These are phyloP conservation scores for Pestalotiopsis sp. DNA, from an alignment of 2,329 filamentous ascomycete genomes.

Conservation along the genomic window DNA sequence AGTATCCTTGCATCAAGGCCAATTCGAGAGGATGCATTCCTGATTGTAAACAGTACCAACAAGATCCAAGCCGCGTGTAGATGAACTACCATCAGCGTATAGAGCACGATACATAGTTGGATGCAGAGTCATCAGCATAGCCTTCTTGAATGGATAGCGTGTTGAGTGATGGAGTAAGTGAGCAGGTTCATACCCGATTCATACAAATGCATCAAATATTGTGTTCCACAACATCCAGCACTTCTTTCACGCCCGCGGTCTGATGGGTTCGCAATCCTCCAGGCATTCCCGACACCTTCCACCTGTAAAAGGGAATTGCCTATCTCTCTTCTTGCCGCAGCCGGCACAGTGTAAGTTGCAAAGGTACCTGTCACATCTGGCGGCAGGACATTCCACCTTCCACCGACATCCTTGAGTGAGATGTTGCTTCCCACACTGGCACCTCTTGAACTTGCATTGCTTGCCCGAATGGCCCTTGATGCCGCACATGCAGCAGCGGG, in stretches of 20 bases:
- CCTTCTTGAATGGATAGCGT: too few species aligned
- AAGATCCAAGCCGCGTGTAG: too few species aligned
- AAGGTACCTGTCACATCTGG: constrained; percentile 34
- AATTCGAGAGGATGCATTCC: too few species aligned
- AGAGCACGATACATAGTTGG: too few species aligned
- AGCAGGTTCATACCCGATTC: too few species aligned
- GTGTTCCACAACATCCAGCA: background rate
- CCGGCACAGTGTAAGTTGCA: constrained; percentile 40
- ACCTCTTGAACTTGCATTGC: constrained; percentile 36
- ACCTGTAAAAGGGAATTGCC: constrained; percentile 29
- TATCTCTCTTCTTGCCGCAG: constrained; percentile 32
- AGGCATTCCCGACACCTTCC: constrained; percentile 34
- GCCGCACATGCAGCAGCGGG: constrained; percentile 47
- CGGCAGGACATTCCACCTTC: constrained; percentile 37
- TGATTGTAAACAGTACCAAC: too few species aligned
- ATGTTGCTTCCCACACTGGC: constrained; percentile 39
- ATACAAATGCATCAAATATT: too few species aligned
- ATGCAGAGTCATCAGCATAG: too few species aligned
- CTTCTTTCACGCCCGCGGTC: background rate
- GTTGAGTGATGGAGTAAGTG: too few species aligned
- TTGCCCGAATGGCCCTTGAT: constrained; percentile 37
- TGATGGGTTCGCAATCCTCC: constrained; percentile 22
- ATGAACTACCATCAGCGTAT: too few species aligned
- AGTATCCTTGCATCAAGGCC: too few species aligned
- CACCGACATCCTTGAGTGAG: constrained; percentile 43